Conservation (phyloP, 345 rosid species). For the Eucalyptus caleyi region DNA sequence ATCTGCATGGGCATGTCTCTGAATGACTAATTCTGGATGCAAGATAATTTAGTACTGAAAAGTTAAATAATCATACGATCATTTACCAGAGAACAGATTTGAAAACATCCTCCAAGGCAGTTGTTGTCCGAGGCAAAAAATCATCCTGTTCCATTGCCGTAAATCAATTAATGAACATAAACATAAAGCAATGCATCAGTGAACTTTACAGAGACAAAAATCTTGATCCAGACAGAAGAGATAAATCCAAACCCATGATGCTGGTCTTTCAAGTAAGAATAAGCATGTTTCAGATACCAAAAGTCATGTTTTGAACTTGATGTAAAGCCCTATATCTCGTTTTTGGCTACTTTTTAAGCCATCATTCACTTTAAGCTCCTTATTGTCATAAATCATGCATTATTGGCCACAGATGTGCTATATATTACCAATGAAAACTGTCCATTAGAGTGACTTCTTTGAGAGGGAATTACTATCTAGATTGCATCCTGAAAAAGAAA, state of each 20-base stretch:
- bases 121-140: slow-evolving; percentile 88
- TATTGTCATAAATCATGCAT: background rate
- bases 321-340: background rate
- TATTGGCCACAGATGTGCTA: background rate
- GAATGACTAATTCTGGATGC: background rate
- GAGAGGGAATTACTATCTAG: background rate
- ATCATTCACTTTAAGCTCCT: background rate
- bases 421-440: background rate
- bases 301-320: background rate
- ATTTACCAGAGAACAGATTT: slow-evolving; percentile 82
- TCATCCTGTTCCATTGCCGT: slow-evolving; percentile 56
- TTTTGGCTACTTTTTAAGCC: background rate
- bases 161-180: background rate
- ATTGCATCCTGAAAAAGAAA: background rate
- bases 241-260: background rate
- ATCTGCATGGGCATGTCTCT: background rate
- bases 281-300: background rate
- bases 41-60: background rate
- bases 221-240: background rate
- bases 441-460: background rate
- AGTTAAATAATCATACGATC: background rate
- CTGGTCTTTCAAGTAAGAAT: background rate
- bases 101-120: slow-evolving; percentile 71
- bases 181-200: background rate
- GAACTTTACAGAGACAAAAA: background rate